A percentile compares a stretch with the other conserved stretches of the same genome.
phyloP scores from a whole-genome alignment of 2,329 filamentous ascomycete genomes.

The Cladosporium austrohemisphaericum region DNA sequence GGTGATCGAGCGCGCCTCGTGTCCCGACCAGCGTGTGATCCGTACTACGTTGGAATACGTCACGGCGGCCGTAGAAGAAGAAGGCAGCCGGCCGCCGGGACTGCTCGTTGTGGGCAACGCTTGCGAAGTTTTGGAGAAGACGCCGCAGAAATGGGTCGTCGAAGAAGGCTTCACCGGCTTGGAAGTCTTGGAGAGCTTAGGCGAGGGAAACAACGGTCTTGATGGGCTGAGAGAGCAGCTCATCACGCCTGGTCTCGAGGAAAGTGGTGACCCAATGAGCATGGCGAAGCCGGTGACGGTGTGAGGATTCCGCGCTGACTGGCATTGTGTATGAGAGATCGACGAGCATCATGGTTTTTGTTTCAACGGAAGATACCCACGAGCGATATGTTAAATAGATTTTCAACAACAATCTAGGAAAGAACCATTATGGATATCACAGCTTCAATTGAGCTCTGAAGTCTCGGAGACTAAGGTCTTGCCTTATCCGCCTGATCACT shows the following conservation, averaged over 20 bases:
- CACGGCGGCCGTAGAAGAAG: slow-evolving; percentile 76
- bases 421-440: not conserved
- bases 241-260: slow-evolving; percentile 26
- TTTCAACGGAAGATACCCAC: slow-evolving; percentile 14
- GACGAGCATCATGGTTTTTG: not conserved
- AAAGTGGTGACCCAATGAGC: slow-evolving; percentile 14
- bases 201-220: slow-evolving; percentile 27
- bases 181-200: slow-evolving; percentile 48
- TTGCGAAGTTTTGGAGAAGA: slow-evolving; percentile 70
- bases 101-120: slow-evolving; percentile 79
- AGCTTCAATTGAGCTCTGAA: not conserved
- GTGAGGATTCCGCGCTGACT: not conserved
- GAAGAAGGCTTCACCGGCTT: slow-evolving; percentile 82
- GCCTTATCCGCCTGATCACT: too few relatives aligned
- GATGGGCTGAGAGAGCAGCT: slow-evolving; percentile 29
- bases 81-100: slow-evolving; percentile 85
- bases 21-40: slow-evolving; percentile 89
- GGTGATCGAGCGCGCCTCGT: slow-evolving; percentile 89
- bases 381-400: not conserved
- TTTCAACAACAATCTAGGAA: slow-evolving; percentile 10
- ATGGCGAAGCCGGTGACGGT: slow-evolving; percentile 9
- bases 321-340: not conserved
- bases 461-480: too few relatives aligned
- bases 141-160: slow-evolving; percentile 69
- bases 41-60: slow-evolving; percentile 79